phyloP scores from a whole-genome alignment of 2,329 filamentous ascomycete species.

The Tolypocladium endophyticum region DNA sequence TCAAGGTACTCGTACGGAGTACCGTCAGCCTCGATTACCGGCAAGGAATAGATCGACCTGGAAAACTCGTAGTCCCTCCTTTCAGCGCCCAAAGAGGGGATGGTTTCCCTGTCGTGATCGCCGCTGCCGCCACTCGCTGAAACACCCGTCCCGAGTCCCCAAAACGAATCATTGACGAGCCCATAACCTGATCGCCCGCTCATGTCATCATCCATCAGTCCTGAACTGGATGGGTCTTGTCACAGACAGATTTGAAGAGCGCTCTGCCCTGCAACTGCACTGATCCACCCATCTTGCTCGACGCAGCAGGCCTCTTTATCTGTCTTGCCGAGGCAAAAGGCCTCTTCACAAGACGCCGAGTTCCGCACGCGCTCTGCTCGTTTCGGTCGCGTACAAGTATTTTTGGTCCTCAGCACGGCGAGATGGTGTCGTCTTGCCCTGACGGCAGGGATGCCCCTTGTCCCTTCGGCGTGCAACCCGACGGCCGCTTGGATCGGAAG shows the following conservation, averaged over 20 bases:
- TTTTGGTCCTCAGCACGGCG: not conserved
- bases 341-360: not conserved
- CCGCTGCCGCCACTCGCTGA: not conserved
- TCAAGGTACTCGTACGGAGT: not conserved
- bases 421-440: not conserved
- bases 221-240: not conserved
- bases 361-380: not conserved
- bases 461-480: not conserved
- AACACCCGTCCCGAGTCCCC: not conserved
- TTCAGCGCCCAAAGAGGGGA: not conserved
- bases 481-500: not conserved
- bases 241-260: not conserved
- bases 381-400: not conserved
- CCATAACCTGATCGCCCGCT: not conserved
- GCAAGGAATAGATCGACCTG: not conserved
- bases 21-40: not conserved
- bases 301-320: not conserved
- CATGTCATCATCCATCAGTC: not conserved
- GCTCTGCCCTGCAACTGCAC: not conserved
- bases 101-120: not conserved
- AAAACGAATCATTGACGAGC: not conserved
- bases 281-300: not conserved
- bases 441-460: conserved; percentile 3
- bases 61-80: not conserved
- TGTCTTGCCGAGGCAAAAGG: not conserved